Evolutionary conservation across 345 rosid species (phyloP), one percentile per base, ranked within the genome.

Genomic region (Bruguiera sexangula): DNA sequence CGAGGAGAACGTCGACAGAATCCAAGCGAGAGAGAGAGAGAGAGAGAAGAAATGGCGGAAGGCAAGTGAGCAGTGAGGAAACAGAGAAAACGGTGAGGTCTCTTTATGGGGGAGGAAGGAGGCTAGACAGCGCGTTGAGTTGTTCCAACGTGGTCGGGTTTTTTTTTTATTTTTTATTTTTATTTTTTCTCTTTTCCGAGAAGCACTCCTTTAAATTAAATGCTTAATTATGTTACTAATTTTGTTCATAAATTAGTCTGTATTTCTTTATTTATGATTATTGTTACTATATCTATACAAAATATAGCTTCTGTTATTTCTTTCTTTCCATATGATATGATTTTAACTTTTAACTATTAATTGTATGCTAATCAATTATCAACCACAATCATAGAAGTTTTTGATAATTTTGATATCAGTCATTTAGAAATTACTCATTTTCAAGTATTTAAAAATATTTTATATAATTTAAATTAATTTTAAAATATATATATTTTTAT

Each of bases 61-160:
- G 80, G 78, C 60, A 62, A 71, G 6, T 57, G 72, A 56, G 37
- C 3, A 11, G 50, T 43, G 50, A 43, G 50, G 50, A 18, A 22
- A 69, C 67, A n/a, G 29, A 68, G 68, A 65, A 48, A 19, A 54
- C 26, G 59, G 27, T 59, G 66, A 54, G 63, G 75, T 68, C 72
- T 9, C 74, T 74, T 81, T 79, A 70, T 73, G 55, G 82, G 71
- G 51, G 80, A 67, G 74, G 21, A 27, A 37, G 27, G 68, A 62
- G 60, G 53, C 73, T 66, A 31, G 36, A 32, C 9, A 7, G 58
- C 73, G 68, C 37, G 67, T 68, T 75, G 87, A 83, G 84, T 83
- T 72, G 86, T 78, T 76, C 69, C 60, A 67, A 71, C 57, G 74
- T 55, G 65, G 80, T 67, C 71, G 69, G 53, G 8, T 24, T 5